These are phyloP conservation scores for Pseudozyma sp. DNA, from an alignment of 1,284 basidiomycete species.

Conservation along the genomic window DNA sequence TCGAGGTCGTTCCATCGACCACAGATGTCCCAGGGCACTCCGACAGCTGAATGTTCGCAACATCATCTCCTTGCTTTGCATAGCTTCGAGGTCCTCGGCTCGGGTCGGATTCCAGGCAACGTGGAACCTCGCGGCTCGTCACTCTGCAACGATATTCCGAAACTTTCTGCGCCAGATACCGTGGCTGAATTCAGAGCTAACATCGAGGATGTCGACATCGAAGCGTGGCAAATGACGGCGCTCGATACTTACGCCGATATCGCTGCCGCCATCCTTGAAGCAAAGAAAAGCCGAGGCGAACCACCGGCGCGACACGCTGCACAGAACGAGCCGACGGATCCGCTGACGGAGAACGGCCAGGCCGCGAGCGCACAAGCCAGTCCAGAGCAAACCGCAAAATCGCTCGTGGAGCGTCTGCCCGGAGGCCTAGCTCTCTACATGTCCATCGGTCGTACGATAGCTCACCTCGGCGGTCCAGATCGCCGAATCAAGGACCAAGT, in stretches of 20 bases:
- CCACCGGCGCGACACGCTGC: not conserved
- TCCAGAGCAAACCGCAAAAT: not conserved
- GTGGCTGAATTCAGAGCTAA: conserved; percentile 44
- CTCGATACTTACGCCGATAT: conserved; percentile 42
- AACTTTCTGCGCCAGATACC: conserved; percentile 24
- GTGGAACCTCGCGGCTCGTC: conserved; percentile 25
- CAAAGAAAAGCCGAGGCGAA: not conserved
- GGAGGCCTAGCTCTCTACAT: conserved; percentile 45
- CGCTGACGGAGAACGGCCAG: not conserved
- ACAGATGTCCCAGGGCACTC: not conserved
- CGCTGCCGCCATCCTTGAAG: conserved; percentile 13
- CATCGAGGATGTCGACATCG: conserved; percentile 59
- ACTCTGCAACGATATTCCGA: conserved; percentile 20
- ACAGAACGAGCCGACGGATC: not conserved
- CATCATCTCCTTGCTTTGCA: conserved; percentile 53
- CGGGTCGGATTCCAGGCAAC: conserved; percentile 36
- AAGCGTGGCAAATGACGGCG: conserved; percentile 53
- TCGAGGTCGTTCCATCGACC: conserved; percentile 10
- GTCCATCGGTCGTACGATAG: conserved; percentile 53
- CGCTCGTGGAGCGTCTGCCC: conserved; percentile 52
- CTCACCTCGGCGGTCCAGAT: conserved; percentile 57
- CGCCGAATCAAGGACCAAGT: conserved; percentile 45
- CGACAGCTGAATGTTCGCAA: conserved; percentile 33
- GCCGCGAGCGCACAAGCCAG: not conserved
- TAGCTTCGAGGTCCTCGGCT: conserved; percentile 41